Conservation (phyloP, 192 early-diverging fungal species). For the Thamnidium elegans region DNA sequence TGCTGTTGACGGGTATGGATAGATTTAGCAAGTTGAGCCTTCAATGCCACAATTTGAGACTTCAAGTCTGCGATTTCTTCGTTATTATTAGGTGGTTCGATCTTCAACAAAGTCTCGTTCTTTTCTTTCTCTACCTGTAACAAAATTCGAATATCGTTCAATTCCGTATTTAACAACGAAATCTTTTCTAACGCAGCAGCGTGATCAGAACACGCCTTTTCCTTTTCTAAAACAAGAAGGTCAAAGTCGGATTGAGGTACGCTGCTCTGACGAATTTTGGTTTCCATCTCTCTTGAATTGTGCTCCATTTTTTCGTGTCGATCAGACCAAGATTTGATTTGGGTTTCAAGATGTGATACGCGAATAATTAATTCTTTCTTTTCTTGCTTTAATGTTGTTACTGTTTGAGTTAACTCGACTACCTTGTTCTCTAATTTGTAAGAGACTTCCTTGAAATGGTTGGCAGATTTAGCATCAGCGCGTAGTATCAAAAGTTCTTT, state of each 20-base stretch:
- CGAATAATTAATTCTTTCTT: slow-evolving; percentile 60
- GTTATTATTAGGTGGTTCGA: slow-evolving; percentile 11
- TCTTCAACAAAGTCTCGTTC: slow-evolving; percentile 53
- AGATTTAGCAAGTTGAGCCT: slow-evolving; percentile 68
- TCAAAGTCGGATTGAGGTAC: slow-evolving; percentile 47
- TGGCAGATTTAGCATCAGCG: slow-evolving; percentile 83
- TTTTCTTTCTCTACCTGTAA: slow-evolving; percentile 59
- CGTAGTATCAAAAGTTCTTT: slow-evolving; percentile 67
- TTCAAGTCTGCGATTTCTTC: slow-evolving; percentile 64
- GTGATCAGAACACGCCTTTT: slow-evolving; percentile 56
- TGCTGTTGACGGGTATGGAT: slow-evolving; percentile 47
- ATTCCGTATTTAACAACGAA: slow-evolving; percentile 57
- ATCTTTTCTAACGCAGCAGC: slow-evolving; percentile 54
- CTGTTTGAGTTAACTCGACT: slow-evolving; percentile 85
- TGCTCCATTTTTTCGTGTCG: slow-evolving; percentile 66
- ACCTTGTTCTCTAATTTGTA: slow-evolving; percentile 96
- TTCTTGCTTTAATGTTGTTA: slow-evolving; percentile 68
- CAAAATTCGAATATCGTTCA: slow-evolving; percentile 55
- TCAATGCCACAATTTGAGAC: slow-evolving; percentile 73
- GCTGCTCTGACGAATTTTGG: slow-evolving; percentile 46
- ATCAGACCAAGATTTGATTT: slow-evolving; percentile 66
- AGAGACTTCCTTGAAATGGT: slow-evolving; percentile 90
- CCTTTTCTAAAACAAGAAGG: slow-evolving; percentile 54
- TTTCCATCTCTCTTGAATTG: slow-evolving; percentile 50
- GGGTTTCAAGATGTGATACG: slow-evolving; percentile 60